Conservation (phyloP, 352 stramenopile genomes). For the Globisporangium barbulae region DNA sequence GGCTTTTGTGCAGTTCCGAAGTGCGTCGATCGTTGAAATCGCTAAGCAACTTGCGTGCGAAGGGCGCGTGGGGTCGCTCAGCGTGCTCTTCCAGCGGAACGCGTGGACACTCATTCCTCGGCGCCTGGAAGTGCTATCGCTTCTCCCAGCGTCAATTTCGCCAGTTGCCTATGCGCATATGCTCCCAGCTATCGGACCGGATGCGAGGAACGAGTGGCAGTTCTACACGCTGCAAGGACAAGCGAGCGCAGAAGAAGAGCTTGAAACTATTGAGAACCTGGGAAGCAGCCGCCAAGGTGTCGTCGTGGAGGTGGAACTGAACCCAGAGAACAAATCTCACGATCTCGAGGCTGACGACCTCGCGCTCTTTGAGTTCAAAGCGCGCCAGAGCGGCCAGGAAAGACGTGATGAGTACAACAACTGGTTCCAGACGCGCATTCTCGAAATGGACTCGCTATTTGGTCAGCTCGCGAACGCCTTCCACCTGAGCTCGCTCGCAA, state of each 20-base stretch:
- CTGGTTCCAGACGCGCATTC: conserved; percentile 54
- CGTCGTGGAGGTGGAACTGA: conserved; percentile 24
- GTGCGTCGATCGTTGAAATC: conserved; percentile 29
- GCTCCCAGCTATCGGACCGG: conserved; percentile 36
- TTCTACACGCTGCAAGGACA: conserved; percentile 36
- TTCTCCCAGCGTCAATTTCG: conserved; percentile 33
- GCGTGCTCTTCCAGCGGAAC: conserved; percentile 45
- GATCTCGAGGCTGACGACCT: conserved; percentile 43
- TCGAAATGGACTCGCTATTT: conserved; percentile 56
- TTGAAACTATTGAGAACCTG: background rate
- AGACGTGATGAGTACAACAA: conserved; percentile 26
- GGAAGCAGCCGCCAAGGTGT: background rate
- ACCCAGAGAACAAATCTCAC: conserved; percentile 34
- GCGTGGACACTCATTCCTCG: conserved; percentile 47
- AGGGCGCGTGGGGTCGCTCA: conserved; percentile 40
- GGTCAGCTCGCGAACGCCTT: conserved; percentile 51
- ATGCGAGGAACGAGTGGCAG: conserved; percentile 27
- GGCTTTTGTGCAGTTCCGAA: conserved; percentile 30
- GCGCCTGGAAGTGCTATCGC: conserved; percentile 45
- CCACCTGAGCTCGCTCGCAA: conserved; percentile 37
- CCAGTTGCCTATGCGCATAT: conserved; percentile 43
- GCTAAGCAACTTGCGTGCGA: conserved; percentile 48
- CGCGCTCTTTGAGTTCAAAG: conserved; percentile 31
- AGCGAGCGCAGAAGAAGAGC: conserved; percentile 2
- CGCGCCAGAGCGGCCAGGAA: conserved; percentile 21